Percentiles rank a stretch among this genome's conserved stretches.
These are phyloP conservation scores for Onygenales sp. DNA, from an alignment of 2,329 filamentous ascomycete genomes.

Conservation along the genomic window DNA sequence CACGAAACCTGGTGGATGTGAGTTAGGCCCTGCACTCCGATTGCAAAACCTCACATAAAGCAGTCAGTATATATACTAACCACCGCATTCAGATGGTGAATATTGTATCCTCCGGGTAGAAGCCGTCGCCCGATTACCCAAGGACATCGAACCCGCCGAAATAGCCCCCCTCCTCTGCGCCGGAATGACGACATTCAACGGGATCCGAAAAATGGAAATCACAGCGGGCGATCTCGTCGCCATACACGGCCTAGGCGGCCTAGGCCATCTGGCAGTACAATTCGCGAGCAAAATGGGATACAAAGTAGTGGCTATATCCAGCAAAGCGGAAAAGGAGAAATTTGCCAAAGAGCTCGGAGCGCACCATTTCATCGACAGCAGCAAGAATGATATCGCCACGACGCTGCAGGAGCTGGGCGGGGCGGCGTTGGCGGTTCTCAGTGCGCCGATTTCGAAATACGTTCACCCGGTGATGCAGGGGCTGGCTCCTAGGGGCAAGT, in stretches of 20 bases:
- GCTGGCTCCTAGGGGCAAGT: constrained; percentile 24
- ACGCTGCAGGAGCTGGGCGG: constrained; percentile 29
- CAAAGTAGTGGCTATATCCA: constrained; percentile 42
- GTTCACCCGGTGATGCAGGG: constrained; percentile 26
- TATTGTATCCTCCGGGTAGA: constrained; percentile 28
- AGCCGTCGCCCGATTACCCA: constrained; percentile 37
- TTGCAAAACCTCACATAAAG: neutral
- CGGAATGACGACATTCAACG: constrained; percentile 43
- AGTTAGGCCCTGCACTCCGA: constrained; percentile 8
- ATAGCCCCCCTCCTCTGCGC: constrained; percentile 39
- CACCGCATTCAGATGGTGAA: constrained; percentile 21
- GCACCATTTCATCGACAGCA: constrained; percentile 45
- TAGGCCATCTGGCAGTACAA: constrained; percentile 45
- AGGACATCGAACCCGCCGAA: constrained; percentile 35
- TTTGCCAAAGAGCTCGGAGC: constrained; percentile 47
- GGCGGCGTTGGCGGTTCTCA: constrained; percentile 26
- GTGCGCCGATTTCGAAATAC: constrained; percentile 25
- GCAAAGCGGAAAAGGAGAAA: constrained; percentile 41
- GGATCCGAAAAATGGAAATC: constrained; percentile 41
- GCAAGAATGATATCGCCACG: constrained; percentile 24
- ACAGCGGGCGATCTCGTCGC: constrained; percentile 38
- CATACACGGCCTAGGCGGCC: constrained; percentile 43
- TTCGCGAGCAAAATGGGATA: constrained; percentile 45
- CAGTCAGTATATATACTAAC: neutral
- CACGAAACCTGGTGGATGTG: constrained; percentile 55